These are phyloP conservation scores for Gynandropsis gynandra DNA, from an alignment of 345 rosid genomes.

Conservation along the genomic window DNA sequence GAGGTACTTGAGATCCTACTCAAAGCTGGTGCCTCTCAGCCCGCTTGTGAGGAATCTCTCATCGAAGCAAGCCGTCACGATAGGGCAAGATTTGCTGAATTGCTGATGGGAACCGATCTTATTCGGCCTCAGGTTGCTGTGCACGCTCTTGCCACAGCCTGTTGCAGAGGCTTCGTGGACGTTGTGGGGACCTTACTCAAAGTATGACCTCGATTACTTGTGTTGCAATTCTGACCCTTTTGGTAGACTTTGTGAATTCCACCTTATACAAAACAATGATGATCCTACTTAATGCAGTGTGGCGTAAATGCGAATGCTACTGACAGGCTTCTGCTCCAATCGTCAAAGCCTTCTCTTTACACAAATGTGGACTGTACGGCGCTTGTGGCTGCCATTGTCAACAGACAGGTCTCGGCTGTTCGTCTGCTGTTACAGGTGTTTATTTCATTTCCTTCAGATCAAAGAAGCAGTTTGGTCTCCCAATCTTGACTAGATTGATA, in stretches of 20 bases:
- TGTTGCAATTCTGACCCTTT: neutral
- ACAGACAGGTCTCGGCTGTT: constrained; percentile 67
- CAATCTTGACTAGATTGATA: too few relatives aligned
- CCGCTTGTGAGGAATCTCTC: constrained; percentile 91
- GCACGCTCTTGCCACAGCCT: constrained; percentile 84
- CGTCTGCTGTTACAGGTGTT: constrained; percentile 66
- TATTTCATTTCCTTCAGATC: constrained; percentile 4
- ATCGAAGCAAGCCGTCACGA: constrained; percentile 83
- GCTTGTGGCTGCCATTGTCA: constrained; percentile 79
- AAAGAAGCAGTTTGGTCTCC: neutral
- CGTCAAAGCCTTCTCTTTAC: constrained; percentile 86
- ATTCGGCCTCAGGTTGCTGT: constrained; percentile 79
- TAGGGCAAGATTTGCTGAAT: constrained; percentile 51
- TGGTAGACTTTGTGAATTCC: neutral
- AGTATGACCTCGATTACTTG: constrained; percentile 36
- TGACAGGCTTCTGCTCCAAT: constrained; percentile 59
- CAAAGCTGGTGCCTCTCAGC: constrained; percentile 86
- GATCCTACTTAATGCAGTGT: constrained; percentile 42
- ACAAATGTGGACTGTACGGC: constrained; percentile 82
- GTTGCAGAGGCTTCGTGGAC: constrained; percentile 71
- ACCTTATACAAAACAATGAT: constrained; percentile 2
- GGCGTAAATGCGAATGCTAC: constrained; percentile 66
- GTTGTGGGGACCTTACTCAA: constrained; percentile 59
- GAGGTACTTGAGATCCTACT: constrained; percentile 81
- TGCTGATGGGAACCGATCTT: constrained; percentile 82